Evolutionary conservation across 1,284 basidiomycete species (phyloP), one percentile per base, ranked within the genome.

Genomic region (Apiotrichum veenhuisii): DNA sequence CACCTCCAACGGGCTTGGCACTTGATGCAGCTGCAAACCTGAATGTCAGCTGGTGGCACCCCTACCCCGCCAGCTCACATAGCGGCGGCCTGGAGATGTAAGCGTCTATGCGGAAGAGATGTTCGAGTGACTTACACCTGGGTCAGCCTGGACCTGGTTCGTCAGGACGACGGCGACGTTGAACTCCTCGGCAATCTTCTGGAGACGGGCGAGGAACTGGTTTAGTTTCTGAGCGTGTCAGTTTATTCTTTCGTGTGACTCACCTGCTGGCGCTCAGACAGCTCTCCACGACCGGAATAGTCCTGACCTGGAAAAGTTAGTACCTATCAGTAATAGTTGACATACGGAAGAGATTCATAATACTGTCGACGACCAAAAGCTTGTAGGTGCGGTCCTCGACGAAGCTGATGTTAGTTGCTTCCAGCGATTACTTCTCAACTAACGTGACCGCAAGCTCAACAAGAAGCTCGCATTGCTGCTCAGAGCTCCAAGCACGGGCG

Each of bases 341-440:
- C 73, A 53, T 50, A 71, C 92, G 85, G 77, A 96, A 96, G 11
- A 95, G 81, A 30, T 93, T 93, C 89, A 97, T 94, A 64, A 96
- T 93, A 63, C 89, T 92, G 72, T 97, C 85, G 61, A 96, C 75
- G 42, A 79, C 73, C 53, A 79, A 61, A 1, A 79, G 66, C 64
- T 74, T 75, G 69, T 74, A 78, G 5, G 68, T 70, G 10, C 76
- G 59, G 57, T 79, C 77, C 47, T 78, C 75, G 30, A 74, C 71
- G 54, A 78, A 78, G 40, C 76, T 77, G 53, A 5, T 11, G 45
- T 54, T 23, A 40, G 53, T 45, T 30, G 49, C 40, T 17, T 22
- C 18, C 26, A 5, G 7, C 43, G 14, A 10, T 17, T 7, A 15
- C 9, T 2, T 18, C 11, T 7, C n/a, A 52, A 44, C 73, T 62